Evolutionary conservation across 2,329 filamentous ascomycete genomes (phyloP), one percentile per base, ranked within the genome.

Genomic region (Fusarium domesticum): DNA sequence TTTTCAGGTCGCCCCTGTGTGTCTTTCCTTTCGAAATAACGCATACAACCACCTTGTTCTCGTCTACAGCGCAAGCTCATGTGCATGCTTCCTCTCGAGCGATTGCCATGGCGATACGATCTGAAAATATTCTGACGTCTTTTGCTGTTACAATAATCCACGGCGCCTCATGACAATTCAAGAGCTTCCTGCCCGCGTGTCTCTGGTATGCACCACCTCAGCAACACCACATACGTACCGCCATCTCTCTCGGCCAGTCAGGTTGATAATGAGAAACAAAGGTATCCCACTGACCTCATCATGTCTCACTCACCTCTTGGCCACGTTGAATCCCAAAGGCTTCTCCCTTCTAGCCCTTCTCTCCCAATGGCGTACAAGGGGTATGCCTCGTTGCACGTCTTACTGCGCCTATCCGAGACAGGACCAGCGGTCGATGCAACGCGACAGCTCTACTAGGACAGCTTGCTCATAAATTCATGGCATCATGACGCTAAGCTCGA

Each of bases 331-430:
- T 11, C 11, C 11, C 20, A 11, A 23, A 23, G 6, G 20, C 20
- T 23, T 42, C 46, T 46, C 14, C 47, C 42, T 38, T 47, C 39
- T 38, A 12, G 6, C 11, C 14, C 10, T 18, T 18, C 33, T 42
- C 39, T 41, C 31, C 48, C 54, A 45, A 54, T 41, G 56, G 39
- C 35, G 54, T 35, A 23, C 20, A 23, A 23, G 20, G 20, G 20
- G 6, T n/a, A n/a, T 23, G 20, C 11, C 20, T 23, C 20, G 11
- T 11, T 6, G 25, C 50, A 45, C 45, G 36, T 37, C 35, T 47
- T 43, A 47, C 48, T 57, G 53, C 54, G 53, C 44, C 39, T 55
- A 55, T 54, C 54, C 57, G 57, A 57, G 53, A 58, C 55, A 53
- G 41, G 45, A 52, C 44, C 52, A 45, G 47, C 39, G 46, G 46